A percentile compares a stretch with the other conserved stretches of the same genome.
Evolutionary conservation across 148 eudicot genomes (phyloP).

Genomic region (Polygonum maritimum): DNA sequence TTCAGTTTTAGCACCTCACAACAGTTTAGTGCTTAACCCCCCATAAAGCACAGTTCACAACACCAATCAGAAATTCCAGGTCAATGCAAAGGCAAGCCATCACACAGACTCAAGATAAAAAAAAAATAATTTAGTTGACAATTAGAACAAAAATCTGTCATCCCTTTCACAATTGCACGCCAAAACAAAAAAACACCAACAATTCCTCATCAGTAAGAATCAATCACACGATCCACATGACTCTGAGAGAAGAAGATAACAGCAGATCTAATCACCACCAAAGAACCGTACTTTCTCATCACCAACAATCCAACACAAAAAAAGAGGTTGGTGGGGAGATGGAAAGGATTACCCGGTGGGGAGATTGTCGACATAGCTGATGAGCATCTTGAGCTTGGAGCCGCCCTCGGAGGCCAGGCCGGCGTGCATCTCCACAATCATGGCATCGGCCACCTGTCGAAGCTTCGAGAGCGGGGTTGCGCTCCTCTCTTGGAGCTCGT

Average conservation of each 20-base stretch:
- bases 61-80: not conserved
- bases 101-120: not conserved
- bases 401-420: slow-evolving; percentile 87
- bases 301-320: not conserved
- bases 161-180: not conserved
- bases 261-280: slow-evolving; percentile 1
- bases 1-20: not conserved
- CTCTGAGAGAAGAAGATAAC: not conserved
- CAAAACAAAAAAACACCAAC: not conserved
- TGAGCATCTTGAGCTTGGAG: slow-evolving; percentile 77
- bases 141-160: not conserved
- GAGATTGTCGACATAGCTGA: slow-evolving; percentile 71
- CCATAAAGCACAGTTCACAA: not conserved
- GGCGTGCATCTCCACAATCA: slow-evolving; percentile 90
- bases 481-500: slow-evolving; percentile 43
- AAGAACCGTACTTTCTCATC: no score
- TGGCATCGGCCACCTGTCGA: slow-evolving; percentile 71
- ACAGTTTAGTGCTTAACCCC: not conserved
- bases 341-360: slow-evolving; percentile 81
- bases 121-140: not conserved
- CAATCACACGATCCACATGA: not conserved
- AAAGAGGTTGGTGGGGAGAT: not conserved
- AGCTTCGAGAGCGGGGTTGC: slow-evolving; percentile 42
- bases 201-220: not conserved
- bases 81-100: not conserved